Evolutionary conservation across 768 basidiomycete genomes (phyloP).

Genomic region (Suillus tomentosus): DNA sequence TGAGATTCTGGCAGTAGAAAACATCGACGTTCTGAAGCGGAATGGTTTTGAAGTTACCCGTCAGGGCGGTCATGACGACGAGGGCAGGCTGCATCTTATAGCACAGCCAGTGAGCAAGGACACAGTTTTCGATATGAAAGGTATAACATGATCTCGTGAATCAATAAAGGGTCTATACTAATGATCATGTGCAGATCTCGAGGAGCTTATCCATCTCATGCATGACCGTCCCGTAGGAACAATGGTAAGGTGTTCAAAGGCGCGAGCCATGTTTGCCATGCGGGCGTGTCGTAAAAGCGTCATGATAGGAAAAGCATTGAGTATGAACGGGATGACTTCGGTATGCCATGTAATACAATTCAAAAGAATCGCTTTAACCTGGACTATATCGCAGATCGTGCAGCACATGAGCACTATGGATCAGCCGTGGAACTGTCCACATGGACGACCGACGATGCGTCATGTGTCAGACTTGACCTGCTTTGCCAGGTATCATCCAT

Average conservation of each 20-base stretch:
- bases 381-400: conserved; percentile 51
- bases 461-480: conserved; percentile 59
- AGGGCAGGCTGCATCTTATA: conserved; percentile 58
- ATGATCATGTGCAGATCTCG: conserved; percentile 62
- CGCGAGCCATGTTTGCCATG: conserved; percentile 94
- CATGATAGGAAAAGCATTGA: conserved; percentile 91
- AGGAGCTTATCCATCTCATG: conserved; percentile 88
- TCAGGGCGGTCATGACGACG: conserved; percentile 44
- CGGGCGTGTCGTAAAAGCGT: conserved; percentile 95
- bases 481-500: conserved; percentile 23
- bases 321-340: conserved; percentile 70
- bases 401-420: conserved; percentile 84
- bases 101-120: conserved; percentile 92
- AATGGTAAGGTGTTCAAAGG: conserved; percentile 92
- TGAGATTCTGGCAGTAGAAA: conserved; percentile 85
- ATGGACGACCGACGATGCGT: conserved; percentile 83
- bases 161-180: neutral
- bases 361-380: neutral
- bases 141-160: conserved; percentile 39
- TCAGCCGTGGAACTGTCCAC: conserved; percentile 89
- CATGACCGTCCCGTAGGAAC: conserved; percentile 74
- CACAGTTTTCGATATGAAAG: conserved; percentile 87
- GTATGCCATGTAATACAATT: conserved; percentile 34
- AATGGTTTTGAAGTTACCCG: conserved; percentile 90
- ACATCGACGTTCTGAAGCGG: conserved; percentile 73